phyloP scores from a whole-genome alignment of 2,329 filamentous ascomycete species.

The Cordyceps tenuipes region DNA sequence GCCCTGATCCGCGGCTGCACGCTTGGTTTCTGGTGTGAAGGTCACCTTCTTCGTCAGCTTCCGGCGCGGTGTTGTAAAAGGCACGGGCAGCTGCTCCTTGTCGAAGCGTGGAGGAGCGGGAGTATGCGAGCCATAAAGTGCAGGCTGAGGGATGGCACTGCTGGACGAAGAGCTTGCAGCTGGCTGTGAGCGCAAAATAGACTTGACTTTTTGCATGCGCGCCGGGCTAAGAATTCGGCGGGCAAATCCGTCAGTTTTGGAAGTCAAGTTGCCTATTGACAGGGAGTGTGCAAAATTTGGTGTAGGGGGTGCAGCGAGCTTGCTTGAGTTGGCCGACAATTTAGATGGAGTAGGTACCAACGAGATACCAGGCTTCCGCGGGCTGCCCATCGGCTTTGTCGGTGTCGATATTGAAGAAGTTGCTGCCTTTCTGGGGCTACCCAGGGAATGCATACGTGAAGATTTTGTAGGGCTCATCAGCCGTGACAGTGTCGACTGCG shows the following conservation, averaged over 20 bases:
- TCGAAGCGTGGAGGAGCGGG: constrained; percentile 37
- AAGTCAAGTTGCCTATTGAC: constrained; percentile 38
- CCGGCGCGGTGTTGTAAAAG: constrained; percentile 58
- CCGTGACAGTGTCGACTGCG: constrained; percentile 43
- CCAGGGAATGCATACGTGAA: constrained; percentile 48
- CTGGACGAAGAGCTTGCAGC: constrained; percentile 29
- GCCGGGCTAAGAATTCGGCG: constrained; percentile 38
- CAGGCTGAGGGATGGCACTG: constrained; percentile 41
- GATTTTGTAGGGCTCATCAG: constrained; percentile 74
- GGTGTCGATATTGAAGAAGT: constrained; percentile 31
- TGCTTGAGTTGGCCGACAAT: background rate
- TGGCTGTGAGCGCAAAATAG: constrained; percentile 42
- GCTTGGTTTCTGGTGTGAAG: constrained; percentile 65
- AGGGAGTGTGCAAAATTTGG: constrained; percentile 38
- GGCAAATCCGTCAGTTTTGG: constrained; percentile 26
- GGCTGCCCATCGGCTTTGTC: constrained; percentile 33
- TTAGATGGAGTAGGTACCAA: constrained; percentile 7
- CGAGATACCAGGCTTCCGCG: constrained; percentile 1
- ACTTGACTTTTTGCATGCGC: constrained; percentile 49
- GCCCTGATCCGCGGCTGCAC: constrained; percentile 33
- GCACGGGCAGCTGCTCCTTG: constrained; percentile 43
- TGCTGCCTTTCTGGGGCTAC: constrained; percentile 20
- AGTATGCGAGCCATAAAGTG: constrained; percentile 34
- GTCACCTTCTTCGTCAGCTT: constrained; percentile 65
- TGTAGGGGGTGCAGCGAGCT: background rate